Percentiles rank a stretch among this genome's conserved stretches.
Conservation (phyloP, 352 stramenopile species). For the Phytophthora fragariae region DNA sequence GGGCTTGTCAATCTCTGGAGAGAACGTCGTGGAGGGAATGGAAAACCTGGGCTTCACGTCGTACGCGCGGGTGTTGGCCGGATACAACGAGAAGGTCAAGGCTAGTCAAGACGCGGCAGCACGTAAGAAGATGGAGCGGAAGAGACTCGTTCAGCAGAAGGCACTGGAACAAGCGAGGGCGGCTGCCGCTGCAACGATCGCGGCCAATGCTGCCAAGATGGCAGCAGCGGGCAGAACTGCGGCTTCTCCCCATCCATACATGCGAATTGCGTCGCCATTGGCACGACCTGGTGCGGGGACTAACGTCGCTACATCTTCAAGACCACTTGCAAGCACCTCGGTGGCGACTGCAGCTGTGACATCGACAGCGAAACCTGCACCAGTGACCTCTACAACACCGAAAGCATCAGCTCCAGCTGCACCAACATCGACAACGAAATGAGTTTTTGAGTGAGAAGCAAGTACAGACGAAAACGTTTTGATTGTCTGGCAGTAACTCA, state of each 20-base stretch:
- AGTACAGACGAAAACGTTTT: slow-evolving; percentile 25
- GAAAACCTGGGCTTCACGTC: slow-evolving; percentile 74
- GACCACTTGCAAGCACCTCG: slow-evolving; percentile 10
- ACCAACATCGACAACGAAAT: slow-evolving; percentile 15
- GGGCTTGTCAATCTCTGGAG: slow-evolving; percentile 59
- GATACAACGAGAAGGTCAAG: slow-evolving; percentile 79
- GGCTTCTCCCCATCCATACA: neutral
- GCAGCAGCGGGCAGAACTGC: slow-evolving; percentile 5
- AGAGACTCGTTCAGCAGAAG: slow-evolving; percentile 52
- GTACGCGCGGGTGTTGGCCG: slow-evolving; percentile 67
- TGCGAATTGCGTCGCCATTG: slow-evolving; percentile 4
- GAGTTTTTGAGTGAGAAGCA: slow-evolving; percentile 14
- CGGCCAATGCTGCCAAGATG: slow-evolving; percentile 24
- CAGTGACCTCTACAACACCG: neutral
- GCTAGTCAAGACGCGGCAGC: slow-evolving; percentile 63
- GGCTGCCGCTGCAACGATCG: slow-evolving; percentile 20
- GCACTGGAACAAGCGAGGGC: slow-evolving; percentile 35
- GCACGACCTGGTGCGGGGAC: neutral
- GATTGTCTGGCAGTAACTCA: slow-evolving; percentile 21
- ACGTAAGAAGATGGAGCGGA: slow-evolving; percentile 71
- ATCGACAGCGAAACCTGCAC: slow-evolving; percentile 6
- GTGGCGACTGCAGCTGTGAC: neutral
- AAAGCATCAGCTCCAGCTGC: neutral
- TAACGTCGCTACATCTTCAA: neutral
- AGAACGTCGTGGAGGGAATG: slow-evolving; percentile 68